A percentile compares a stretch with the other conserved stretches of the same genome.
Conservation (phyloP, 257 asterid species). For the Gentiana dahurica region DNA sequence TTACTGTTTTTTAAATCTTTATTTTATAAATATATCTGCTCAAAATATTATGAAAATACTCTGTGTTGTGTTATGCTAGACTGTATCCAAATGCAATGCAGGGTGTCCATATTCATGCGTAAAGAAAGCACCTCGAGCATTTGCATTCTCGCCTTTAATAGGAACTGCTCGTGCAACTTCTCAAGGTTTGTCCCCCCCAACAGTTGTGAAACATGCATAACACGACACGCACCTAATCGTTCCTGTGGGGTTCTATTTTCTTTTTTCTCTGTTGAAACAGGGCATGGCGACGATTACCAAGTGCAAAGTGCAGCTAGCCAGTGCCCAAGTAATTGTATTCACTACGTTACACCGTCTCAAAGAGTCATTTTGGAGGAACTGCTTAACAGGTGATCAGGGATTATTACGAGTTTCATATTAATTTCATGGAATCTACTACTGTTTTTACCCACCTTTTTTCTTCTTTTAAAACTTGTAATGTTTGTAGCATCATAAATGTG, state of each 20-base stretch:
- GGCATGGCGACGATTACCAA: conserved; percentile 47
- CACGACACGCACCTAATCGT: no score
- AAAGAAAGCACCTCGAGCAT: conserved; percentile 68
- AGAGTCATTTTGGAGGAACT: conserved; percentile 83
- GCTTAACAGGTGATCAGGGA: conserved; percentile 38
- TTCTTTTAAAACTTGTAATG: neutral
- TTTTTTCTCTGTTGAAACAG: conserved; percentile 18
- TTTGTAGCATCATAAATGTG: conserved; percentile 48
- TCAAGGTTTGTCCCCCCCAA: conserved; percentile 38
- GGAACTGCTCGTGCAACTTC: conserved; percentile 65
- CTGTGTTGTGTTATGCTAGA: no score
- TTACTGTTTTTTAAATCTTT: no score
- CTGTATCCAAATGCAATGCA: conserved; percentile 19
- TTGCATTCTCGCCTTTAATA: conserved; percentile 49
- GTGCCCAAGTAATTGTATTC: conserved; percentile 86
- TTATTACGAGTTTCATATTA: no score
- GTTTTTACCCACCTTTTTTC: no score
- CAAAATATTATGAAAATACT: no score
- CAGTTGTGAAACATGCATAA: no score
- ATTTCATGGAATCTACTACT: neutral
- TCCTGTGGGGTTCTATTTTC: no score
- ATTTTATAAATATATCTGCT: no score
- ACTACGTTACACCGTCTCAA: conserved; percentile 84
- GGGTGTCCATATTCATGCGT: conserved; percentile 90
- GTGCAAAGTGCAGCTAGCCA: conserved; percentile 68